Percentiles rank a stretch among this genome's conserved stretches.
phyloP scores from a whole-genome alignment of 345 rosid species.

The Salix brachista region DNA sequence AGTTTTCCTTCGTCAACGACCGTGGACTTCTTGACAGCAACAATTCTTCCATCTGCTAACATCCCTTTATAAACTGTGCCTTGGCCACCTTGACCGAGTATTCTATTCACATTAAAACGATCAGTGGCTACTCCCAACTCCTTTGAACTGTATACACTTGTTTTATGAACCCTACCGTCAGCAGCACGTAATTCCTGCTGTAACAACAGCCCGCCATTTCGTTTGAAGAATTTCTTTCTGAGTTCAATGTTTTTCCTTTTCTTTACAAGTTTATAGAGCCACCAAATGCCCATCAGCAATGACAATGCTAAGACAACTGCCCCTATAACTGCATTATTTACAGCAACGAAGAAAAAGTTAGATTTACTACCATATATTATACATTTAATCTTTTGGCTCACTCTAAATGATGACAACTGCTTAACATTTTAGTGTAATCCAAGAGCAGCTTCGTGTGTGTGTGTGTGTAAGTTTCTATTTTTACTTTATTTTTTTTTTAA shows the following conservation, averaged over 20 bases:
- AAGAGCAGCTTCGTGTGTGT: too few species aligned
- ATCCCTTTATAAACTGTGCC: slow-evolving; percentile 17
- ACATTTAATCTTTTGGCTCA: too few species aligned
- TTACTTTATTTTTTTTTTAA: too few species aligned
- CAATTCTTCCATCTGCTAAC: slow-evolving; percentile 4
- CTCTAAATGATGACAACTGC: too few species aligned
- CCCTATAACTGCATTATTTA: background rate
- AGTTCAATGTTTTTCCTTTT: background rate
- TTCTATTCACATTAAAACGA: slow-evolving; percentile 4
- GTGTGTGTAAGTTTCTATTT: too few species aligned
- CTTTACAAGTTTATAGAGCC: background rate
- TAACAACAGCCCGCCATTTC: background rate
- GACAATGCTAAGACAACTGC: background rate
- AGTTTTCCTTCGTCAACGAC: background rate
- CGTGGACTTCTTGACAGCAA: slow-evolving; percentile 14
- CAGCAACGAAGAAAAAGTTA: background rate
- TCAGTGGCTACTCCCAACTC: slow-evolving; percentile 13
- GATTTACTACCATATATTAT: too few species aligned
- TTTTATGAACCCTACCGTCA: background rate
- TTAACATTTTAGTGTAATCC: too few species aligned
- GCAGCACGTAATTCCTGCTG: background rate
- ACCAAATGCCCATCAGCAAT: background rate
- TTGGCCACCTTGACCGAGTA: slow-evolving; percentile 15
- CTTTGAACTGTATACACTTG: background rate
- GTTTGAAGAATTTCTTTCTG: background rate